Conservation (phyloP, 768 basidiomycete species). For the Collybia sp. region DNA sequence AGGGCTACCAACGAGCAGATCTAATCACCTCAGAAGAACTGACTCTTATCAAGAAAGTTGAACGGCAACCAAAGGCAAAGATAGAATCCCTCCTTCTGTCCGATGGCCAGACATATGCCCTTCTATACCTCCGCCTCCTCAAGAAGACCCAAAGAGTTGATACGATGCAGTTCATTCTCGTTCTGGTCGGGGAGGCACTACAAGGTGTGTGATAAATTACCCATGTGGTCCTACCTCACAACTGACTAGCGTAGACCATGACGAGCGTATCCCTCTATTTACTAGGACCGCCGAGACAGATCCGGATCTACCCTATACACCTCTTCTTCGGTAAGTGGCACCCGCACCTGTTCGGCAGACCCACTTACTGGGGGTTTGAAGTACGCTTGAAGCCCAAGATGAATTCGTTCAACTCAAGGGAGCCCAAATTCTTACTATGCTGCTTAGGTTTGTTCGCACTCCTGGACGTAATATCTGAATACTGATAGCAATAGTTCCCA, state of each 20-base stretch:
- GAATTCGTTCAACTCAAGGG: constrained; percentile 95
- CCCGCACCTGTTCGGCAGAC: not conserved
- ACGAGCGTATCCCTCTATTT: constrained; percentile 81
- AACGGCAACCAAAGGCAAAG: constrained; percentile 71
- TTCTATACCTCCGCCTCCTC: constrained; percentile 86
- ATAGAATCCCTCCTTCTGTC: constrained; percentile 75
- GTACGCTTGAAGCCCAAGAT: constrained; percentile 80
- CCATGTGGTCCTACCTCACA: not conserved
- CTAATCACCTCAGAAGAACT: constrained; percentile 88
- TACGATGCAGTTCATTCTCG: constrained; percentile 83
- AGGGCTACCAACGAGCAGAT: constrained; percentile 95
- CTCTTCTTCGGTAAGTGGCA: constrained; percentile 61
- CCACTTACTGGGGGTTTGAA: constrained; percentile 24
- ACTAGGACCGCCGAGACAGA: constrained; percentile 56
- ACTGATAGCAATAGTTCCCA: constrained; percentile 37
- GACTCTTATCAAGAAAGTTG: constrained; percentile 83
- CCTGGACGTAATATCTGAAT: not conserved
- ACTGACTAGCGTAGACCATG: constrained; percentile 57
- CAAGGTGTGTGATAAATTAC: constrained; percentile 43
- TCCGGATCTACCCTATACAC: constrained; percentile 75
- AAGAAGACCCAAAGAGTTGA: constrained; percentile 80
- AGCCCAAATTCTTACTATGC: constrained; percentile 80
- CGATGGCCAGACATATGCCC: constrained; percentile 79
- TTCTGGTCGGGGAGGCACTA: constrained; percentile 86
- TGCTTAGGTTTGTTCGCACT: constrained; percentile 61